Percentiles rank a stretch among this genome's conserved stretches.
Evolutionary conservation across 768 basidiomycete species (phyloP).

Genomic region (Gymnopilus dilepis): DNA sequence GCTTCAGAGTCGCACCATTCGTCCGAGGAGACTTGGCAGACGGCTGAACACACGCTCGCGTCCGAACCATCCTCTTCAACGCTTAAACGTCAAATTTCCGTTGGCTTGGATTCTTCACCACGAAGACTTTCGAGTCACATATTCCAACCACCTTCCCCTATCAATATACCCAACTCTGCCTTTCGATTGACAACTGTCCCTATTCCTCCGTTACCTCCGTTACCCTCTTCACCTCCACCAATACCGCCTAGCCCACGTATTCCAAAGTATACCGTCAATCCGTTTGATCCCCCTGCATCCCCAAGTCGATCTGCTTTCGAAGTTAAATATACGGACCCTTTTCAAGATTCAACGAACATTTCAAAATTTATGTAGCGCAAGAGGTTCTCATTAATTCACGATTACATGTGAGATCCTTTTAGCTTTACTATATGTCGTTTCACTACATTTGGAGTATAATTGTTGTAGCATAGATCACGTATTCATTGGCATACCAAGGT

Average conservation of each 20-base stretch:
- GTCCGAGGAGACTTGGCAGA: background rate
- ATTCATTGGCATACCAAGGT: background rate
- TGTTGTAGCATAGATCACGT: background rate
- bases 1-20: background rate
- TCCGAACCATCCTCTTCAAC: background rate
- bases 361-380: background rate
- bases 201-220: conserved; percentile 15
- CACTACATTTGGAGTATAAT: background rate
- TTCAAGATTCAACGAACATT: background rate
- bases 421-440: background rate
- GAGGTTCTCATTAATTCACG: background rate
- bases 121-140: background rate
- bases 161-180: background rate
- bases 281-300: background rate
- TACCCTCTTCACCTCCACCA: conserved; percentile 19
- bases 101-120: background rate
- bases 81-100: background rate
- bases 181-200: conserved; percentile 3
- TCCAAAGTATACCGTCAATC: background rate
- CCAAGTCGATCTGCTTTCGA: background rate
- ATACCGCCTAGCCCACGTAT: background rate
- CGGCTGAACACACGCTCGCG: background rate
- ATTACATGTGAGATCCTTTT: background rate
- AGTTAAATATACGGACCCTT: background rate
- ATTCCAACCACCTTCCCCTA: background rate